Evolutionary conservation across 2,329 filamentous ascomycete genomes (phyloP), one percentile per base, ranked within the genome.

Genomic region (Ophioceras dolichostomum): DNA sequence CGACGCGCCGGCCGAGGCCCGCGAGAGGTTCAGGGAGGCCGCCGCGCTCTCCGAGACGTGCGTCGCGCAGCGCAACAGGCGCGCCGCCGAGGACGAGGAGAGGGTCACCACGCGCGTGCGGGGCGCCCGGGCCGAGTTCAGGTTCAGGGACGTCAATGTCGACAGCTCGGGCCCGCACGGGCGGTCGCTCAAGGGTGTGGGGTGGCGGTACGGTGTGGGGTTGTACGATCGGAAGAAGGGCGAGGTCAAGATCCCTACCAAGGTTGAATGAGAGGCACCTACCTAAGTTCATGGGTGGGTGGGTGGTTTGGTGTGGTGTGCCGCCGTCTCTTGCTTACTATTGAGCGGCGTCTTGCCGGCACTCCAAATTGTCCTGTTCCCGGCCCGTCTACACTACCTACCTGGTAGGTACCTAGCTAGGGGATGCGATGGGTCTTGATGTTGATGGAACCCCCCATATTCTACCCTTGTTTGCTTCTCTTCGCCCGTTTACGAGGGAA

Each of bases 211-310:
- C 47, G 78, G 78, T 42, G 67, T 67, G 42, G 77, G 78, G 10
- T 62, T 65, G 44, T 64, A 73, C 49, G 78, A 83, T 50, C 67
- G 78, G 39, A 72, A 68, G 58, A 71, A 68, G 47, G 76, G 73
- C n/a, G 51, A 70, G 52, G 57, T 79, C 59, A 82, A 81, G 67
- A 81, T 82, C 50, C 77, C 78, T 17, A 79, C 70, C 26, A 69
- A 64, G 37, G 73, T 80, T 38, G 70, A 68, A 41, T 73, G 47
- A 64, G n/a, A n/a, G n/a, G n/a, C n/a, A n/a, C n/a, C n/a, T n/a
- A n/a, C n/a, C n/a, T n/a, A n/a, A n/a, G n/a, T n/a, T n/a, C n/a
- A n/a, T n/a, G n/a, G n/a, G n/a, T n/a, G n/a, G n/a, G n/a, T n/a
- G n/a, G n/a, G n/a, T n/a, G n/a, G n/a, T n/a, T n/a, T n/a, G n/a